These are phyloP conservation scores for Stagonosporopsis vannaccii DNA, from an alignment of 2,329 filamentous ascomycete genomes.

Conservation along the genomic window DNA sequence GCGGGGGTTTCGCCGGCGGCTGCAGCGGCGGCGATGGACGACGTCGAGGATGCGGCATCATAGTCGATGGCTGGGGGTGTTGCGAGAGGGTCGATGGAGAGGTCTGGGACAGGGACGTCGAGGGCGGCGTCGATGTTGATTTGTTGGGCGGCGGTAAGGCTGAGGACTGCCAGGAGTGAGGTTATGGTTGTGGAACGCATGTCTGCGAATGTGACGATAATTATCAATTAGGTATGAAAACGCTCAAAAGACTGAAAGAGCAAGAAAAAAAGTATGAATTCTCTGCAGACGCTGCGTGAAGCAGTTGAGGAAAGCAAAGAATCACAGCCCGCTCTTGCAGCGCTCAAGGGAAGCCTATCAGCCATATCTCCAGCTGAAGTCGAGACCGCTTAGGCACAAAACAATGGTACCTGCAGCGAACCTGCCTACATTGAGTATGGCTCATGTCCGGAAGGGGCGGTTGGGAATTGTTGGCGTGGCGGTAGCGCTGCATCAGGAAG, in stretches of 20 bases:
- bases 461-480: slow-evolving; percentile 16
- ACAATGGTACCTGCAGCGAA: slow-evolving; percentile 18
- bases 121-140: slow-evolving; percentile 19
- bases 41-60: slow-evolving; percentile 1
- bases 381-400: slow-evolving; percentile 15
- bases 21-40: slow-evolving; percentile 13
- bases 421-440: slow-evolving; percentile 10
- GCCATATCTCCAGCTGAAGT: slow-evolving; percentile 14
- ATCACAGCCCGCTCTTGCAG: slow-evolving; percentile 4
- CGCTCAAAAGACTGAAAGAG: not conserved
- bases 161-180: slow-evolving; percentile 11
- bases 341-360: slow-evolving; percentile 4
- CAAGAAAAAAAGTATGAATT: not conserved
- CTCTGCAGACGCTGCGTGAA: not conserved
- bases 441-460: slow-evolving; percentile 6
- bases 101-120: slow-evolving; percentile 3
- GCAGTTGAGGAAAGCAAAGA: not conserved
- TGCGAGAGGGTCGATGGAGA: slow-evolving; percentile 16
- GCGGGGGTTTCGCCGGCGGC: slow-evolving; percentile 10
- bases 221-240: not conserved
- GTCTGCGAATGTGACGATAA: not conserved
- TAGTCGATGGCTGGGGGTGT: slow-evolving; percentile 5
- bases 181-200: slow-evolving; percentile 14
- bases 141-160: slow-evolving; percentile 12
- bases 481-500: slow-evolving; percentile 14